Conservation (phyloP, 768 basidiomycete genomes). For the Tephrocybe sp. region DNA sequence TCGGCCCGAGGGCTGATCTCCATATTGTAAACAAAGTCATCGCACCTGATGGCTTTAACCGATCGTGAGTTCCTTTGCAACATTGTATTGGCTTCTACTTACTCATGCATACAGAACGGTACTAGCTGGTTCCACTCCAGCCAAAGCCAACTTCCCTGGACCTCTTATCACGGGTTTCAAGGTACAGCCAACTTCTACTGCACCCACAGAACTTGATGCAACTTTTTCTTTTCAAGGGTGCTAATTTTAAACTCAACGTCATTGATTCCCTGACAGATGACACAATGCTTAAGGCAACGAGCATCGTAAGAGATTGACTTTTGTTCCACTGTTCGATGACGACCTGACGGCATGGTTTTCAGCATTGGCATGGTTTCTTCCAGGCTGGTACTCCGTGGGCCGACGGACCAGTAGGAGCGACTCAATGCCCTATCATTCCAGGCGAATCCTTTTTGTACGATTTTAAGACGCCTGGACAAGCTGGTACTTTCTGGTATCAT, state of each 20-base stretch:
- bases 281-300: background rate
- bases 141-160: constrained; percentile 23
- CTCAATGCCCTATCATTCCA: constrained; percentile 36
- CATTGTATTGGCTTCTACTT: background rate
- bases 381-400: constrained; percentile 15
- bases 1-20: constrained; percentile 31
- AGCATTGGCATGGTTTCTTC: constrained; percentile 14
- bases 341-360: background rate
- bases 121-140: constrained; percentile 24
- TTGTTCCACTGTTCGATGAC: constrained; percentile 6
- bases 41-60: constrained; percentile 47
- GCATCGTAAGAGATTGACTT: constrained; percentile 7
- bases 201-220: background rate
- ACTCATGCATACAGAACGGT: constrained; percentile 22
- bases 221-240: background rate
- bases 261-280: constrained; percentile 1
- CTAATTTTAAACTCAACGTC: constrained; percentile 8
- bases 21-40: constrained; percentile 41
- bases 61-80: constrained; percentile 31
- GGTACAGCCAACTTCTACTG: constrained; percentile 11
- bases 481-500: constrained; percentile 7
- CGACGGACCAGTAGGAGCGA: constrained; percentile 20
- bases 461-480: background rate
- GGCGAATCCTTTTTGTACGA: constrained; percentile 2
- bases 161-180: constrained; percentile 30